Evolutionary conservation across 192 early-diverging fungal genomes (phyloP).

Genomic region (Allomyces javanicus): DNA sequence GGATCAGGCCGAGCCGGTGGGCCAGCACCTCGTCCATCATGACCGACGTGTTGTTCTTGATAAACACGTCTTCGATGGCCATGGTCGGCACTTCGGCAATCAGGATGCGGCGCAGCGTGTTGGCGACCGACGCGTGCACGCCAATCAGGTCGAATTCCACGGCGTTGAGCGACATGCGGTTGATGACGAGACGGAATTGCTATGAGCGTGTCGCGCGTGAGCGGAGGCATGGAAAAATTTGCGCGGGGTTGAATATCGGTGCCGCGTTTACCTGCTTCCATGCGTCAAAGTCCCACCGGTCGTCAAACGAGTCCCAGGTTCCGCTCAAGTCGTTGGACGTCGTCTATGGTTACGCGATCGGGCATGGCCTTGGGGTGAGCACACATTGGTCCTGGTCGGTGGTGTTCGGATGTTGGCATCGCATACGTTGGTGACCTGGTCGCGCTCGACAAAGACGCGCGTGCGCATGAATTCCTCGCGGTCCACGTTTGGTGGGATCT

Average conservation of each 20-base stretch:
- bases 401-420: background rate
- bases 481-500: constrained; percentile 3
- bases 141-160: constrained; percentile 96
- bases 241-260: background rate
- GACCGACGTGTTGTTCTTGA: constrained; percentile 76
- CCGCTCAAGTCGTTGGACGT: constrained; percentile 43
- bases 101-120: constrained; percentile 78
- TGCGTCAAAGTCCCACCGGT: background rate
- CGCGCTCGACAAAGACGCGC: constrained; percentile 43
- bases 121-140: constrained; percentile 79
- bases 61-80: constrained; percentile 88
- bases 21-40: constrained; percentile 86
- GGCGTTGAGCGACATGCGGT: constrained; percentile 36
- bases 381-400: background rate
- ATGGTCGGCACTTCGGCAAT: constrained; percentile 93
- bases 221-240: constrained; percentile 2
- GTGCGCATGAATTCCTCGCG: constrained; percentile 19
- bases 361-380: background rate
- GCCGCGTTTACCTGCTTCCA: background rate
- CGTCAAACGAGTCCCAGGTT: background rate
- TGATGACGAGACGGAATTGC: constrained; percentile 55
- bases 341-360: constrained; percentile 38
- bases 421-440: constrained; percentile 46
- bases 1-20: constrained; percentile 78
- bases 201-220: constrained; percentile 8